Conservation (phyloP, 768 basidiomycete genomes). For the Hypholoma fasciculare region DNA sequence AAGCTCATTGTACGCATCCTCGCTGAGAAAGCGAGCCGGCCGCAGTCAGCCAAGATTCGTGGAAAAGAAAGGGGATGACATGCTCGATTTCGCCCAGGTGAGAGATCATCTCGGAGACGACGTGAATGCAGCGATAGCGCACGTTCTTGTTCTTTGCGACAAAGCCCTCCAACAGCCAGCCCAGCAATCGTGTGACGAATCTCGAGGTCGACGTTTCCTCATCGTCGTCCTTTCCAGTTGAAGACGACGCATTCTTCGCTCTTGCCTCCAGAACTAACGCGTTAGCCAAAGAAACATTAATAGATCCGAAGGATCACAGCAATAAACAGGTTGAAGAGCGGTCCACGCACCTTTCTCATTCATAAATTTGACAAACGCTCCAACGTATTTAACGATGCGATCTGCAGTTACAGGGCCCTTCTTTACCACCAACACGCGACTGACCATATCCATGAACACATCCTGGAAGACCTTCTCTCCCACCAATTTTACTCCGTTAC, state of each 20-base stretch:
- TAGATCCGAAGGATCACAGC: too few species aligned
- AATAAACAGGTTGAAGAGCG: background rate
- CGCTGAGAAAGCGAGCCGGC: constrained; percentile 47
- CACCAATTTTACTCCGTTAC: constrained; percentile 48
- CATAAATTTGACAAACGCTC: constrained; percentile 78
- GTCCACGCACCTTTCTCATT: constrained; percentile 70
- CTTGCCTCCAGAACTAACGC: constrained; percentile 14
- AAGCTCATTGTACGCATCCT: constrained; percentile 75
- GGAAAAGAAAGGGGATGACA: constrained; percentile 26
- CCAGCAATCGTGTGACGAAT: constrained; percentile 66
- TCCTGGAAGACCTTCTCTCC: constrained; percentile 85
- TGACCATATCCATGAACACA: constrained; percentile 70
- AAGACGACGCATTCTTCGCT: constrained; percentile 24
- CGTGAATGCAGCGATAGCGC: constrained; percentile 76
- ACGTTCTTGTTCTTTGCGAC: constrained; percentile 89
- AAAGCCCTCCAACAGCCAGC: constrained; percentile 81
- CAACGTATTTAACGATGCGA: constrained; percentile 82
- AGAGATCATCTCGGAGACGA: constrained; percentile 84
- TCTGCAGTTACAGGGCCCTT: constrained; percentile 85
- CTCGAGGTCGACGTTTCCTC: constrained; percentile 68
- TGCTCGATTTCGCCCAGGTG: constrained; percentile 90
- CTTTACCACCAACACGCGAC: constrained; percentile 75
- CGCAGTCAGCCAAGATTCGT: background rate
- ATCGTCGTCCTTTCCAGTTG: constrained; percentile 49
- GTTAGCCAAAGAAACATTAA: background rate